Evolutionary conservation across 257 asterid species (phyloP), one percentile per base, ranked within the genome.

Genomic region (Oldenlandia corymbosa): DNA sequence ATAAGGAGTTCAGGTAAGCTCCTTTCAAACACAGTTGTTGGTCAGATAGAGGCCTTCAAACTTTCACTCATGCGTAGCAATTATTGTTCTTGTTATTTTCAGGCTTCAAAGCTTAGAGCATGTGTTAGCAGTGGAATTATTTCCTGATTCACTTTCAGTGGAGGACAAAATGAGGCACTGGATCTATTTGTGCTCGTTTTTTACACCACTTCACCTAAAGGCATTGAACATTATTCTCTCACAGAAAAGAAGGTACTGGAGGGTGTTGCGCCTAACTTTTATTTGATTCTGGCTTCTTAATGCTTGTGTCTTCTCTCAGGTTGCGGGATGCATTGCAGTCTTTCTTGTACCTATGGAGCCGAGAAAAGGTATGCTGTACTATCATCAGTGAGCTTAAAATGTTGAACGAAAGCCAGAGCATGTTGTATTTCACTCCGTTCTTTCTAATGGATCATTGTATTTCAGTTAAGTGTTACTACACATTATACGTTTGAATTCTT

Each of bases 41-140:
- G 34, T 58, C 66, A 10, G 52, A 30, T 20, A 24, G 26, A 61
- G 13, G 17, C 65, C 52, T 55, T 51, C n/a, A 16, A 39, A 21
- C 45, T 54, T 71, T 16, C 1, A 20, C 37, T 54, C n/a, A n/a
- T n/a, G n/a, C n/a, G n/a, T n/a, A n/a, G n/a, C n/a, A n/a, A n/a
- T n/a, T n/a, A n/a, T n/a, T n/a, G n/a, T n/a, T n/a, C n/a, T n/a
- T n/a, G n/a, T n/a, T 20, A 21, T 47, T 14, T 60, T 52, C 82
- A 90, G 97, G 91, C 96, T 93, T 74, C 91, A 78, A 74, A 77
- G 69, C 72, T 71, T 85, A 83, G 96, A 88, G 74, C 84, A 79
- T 73, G 82, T 84, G 70, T 79, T 91, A 73, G 86, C 78, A 46
- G 94, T 73, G 53, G 57, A 88, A 73, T 62, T 91, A 62, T 88